These are phyloP conservation scores for Pseudogymnoascus sp. DNA, from an alignment of 2,329 filamentous ascomycete species.

Conservation along the genomic window DNA sequence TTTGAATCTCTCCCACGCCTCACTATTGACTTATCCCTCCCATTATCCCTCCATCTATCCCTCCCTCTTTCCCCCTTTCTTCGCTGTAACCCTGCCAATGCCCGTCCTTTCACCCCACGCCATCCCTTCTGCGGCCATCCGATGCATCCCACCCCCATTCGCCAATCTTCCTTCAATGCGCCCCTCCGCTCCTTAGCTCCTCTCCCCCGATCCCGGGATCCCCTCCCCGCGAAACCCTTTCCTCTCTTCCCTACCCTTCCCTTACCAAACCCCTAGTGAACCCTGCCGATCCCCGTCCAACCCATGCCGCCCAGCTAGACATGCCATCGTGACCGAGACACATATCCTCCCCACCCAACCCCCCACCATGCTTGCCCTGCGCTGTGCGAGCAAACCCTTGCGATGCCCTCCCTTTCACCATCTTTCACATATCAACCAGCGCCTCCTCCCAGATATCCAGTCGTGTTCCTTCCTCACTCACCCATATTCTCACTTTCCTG, in stretches of 20 bases:
- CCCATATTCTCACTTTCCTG: not conserved
- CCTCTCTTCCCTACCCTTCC: not conserved
- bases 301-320: constrained; percentile 6
- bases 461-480: not conserved
- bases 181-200: not conserved
- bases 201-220: not conserved
- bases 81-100: not conserved
- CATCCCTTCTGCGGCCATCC: not conserved
- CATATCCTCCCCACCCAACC: not conserved
- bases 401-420: constrained; percentile 5
- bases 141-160: not conserved
- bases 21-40: not conserved
- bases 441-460: not conserved
- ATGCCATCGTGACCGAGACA: not conserved
- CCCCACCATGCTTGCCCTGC: constrained; percentile 6
- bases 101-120: not conserved
- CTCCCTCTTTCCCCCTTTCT: not conserved
- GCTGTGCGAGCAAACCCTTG: not conserved
- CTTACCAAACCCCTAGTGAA: not conserved
- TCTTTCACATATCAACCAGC: constrained; percentile 4
- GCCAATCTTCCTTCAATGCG: not conserved
- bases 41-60: not conserved
- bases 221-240: not conserved
- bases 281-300: not conserved
- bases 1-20: not conserved